Base-by-base conservation (phyloP, 441 rosid species). In the Erodium moschatum region DNA sequence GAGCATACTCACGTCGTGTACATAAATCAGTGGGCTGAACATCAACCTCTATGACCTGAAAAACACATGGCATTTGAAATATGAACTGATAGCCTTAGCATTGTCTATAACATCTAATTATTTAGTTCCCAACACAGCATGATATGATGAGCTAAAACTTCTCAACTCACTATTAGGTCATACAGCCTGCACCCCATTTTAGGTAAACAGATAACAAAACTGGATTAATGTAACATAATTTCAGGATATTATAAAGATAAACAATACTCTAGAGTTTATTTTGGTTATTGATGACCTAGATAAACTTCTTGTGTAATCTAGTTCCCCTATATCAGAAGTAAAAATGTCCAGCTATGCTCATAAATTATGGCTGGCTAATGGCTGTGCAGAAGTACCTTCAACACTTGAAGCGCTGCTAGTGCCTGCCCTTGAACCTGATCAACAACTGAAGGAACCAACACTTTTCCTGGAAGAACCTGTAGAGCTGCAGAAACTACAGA, bases 341-440 rank as follows among this genome's bases (percentile, higher is more conserved):
- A 29, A 58, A 72, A 42, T 50, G 6, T 16, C 54, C 5, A 35
- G 46, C 38, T 20, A 29, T 16, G 35, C 7, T 40, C 56, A 62
- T 33, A 68, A n/a, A n/a, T n/a, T n/a, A n/a, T 62, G 15, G 3
- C 19, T 38, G 42, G 42, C 62, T 18, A 10, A 11, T 38, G 42
- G 42, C 62, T 18, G 12, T 56, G 60, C 6, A 6, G 2, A 27
- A 75, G 42, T 71, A 75, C 78, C 78, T 75, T 75, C 71, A 88
- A 71, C 75, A 79, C 88, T 81, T 94, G 97, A 78, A 94, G 78
- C 27, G 97, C 97, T 24, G 91, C 80, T 42, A 88, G 71, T 75
- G 97, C 91, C 79, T 94, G 97, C 70, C 90, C 84, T 77, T 94
- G 99, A 72, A 88, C 83, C 79, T 83, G 97, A 89, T 94, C 97